Conservation (phyloP, 163 green algal genomes). For the Scenedesmus sp. region DNA sequence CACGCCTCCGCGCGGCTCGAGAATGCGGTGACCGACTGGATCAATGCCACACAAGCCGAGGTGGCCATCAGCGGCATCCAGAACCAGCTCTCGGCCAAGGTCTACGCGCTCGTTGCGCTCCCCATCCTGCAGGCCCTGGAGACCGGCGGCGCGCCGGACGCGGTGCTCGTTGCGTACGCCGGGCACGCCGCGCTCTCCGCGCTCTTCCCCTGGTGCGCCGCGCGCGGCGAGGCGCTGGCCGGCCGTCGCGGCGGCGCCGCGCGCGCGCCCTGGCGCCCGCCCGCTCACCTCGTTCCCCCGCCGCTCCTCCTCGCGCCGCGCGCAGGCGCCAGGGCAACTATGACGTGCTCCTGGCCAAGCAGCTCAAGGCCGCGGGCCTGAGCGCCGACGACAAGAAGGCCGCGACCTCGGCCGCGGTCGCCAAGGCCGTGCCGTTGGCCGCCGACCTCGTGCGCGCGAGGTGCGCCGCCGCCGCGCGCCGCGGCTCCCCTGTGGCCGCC, state of each 20-base stretch:
- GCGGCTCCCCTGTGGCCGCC: not conserved
- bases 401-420: not conserved
- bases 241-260: no score
- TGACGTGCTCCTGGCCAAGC: not conserved
- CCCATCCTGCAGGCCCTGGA: not conserved
- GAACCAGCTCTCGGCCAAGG: not conserved
- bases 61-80: constrained; percentile 1
- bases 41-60: not conserved
- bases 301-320: not conserved
- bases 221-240: no score
- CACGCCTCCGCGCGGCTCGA: no score
- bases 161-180: not conserved
- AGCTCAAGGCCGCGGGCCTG: no score
- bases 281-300: no score
- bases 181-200: not conserved
- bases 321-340: not conserved
- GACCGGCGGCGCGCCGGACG: not conserved
- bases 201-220: not conserved
- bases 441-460: not conserved
- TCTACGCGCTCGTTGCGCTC: not conserved
- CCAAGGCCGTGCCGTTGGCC: not conserved
- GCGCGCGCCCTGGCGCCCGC: no score
- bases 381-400: not conserved
- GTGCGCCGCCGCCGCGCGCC: not conserved
- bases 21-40: no score